phyloP scores from a whole-genome alignment of 257 asterid species.

The Cinchona pubescens region DNA sequence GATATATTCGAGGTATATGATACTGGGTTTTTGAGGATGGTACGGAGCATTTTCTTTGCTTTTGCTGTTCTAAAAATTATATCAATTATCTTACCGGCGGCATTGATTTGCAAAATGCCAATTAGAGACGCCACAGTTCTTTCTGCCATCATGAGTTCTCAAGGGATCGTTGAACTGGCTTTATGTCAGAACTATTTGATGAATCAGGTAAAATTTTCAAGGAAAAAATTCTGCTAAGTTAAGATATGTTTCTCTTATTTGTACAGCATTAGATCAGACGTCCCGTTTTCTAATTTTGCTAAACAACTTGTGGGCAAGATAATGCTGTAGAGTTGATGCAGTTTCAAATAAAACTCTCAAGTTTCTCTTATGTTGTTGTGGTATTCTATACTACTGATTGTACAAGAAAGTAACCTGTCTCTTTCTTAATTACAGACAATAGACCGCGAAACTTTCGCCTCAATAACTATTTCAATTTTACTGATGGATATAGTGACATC shows the following conservation, averaged over 20 bases:
- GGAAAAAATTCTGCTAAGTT: background rate
- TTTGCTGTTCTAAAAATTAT: constrained; percentile 28
- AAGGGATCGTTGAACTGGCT: constrained; percentile 70
- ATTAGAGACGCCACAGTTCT: constrained; percentile 60
- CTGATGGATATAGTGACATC: constrained; percentile 39
- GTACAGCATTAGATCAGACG: background rate
- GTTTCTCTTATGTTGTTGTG: no score
- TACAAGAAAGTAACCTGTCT: background rate
- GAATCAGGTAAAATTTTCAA: constrained; percentile 41
- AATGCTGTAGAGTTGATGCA: no score
- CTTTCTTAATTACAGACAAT: constrained; percentile 44
- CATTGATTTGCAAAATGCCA: constrained; percentile 53
- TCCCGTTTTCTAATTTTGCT: no score
- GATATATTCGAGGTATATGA: constrained; percentile 42
- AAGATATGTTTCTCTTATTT: background rate
- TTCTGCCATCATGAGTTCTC: constrained; percentile 52
- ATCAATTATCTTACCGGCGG: constrained; percentile 43
- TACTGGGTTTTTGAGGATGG: constrained; percentile 15
- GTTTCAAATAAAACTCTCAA: background rate
- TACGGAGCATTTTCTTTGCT: constrained; percentile 22
- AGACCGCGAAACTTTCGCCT: constrained; percentile 70
- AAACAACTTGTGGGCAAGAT: no score
- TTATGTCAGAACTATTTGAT: constrained; percentile 36
- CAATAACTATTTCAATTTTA: constrained; percentile 45
- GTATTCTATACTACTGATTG: background rate